These are phyloP conservation scores for Citrus trifoliata DNA, from an alignment of 345 rosid species.

Conservation along the genomic window DNA sequence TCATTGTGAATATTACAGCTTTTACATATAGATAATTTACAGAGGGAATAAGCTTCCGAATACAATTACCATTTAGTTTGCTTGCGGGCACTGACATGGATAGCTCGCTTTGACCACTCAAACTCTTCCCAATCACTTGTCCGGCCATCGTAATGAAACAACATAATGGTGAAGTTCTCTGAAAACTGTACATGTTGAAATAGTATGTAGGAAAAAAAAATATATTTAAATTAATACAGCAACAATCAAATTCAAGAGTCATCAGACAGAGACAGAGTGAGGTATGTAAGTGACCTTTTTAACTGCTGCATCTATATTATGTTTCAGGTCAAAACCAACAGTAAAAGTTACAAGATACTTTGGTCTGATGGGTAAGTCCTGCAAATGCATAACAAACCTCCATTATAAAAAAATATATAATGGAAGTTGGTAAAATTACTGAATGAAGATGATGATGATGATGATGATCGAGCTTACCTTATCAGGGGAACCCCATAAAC, in stretches of 20 bases:
- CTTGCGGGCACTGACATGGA: constrained; percentile 78
- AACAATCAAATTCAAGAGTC: background rate
- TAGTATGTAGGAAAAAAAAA: background rate
- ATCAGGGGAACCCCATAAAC: constrained; percentile 78
- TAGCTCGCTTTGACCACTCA: constrained; percentile 92
- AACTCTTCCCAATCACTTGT: constrained; percentile 84
- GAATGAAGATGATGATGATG: no score
- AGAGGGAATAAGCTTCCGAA: constrained; percentile 27
- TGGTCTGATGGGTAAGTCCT: constrained; percentile 64
- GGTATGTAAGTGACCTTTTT: constrained; percentile 52
- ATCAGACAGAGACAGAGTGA: background rate
- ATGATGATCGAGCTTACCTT: constrained; percentile 46
- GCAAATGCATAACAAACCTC: constrained; percentile 24
- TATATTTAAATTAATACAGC: background rate
- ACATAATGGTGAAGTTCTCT: constrained; percentile 75
- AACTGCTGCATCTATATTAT: constrained; percentile 75
- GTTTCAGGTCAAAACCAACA: constrained; percentile 76
- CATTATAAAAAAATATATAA: no score
- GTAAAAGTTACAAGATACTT: constrained; percentile 90
- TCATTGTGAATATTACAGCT: constrained; percentile 7
- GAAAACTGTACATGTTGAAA: constrained; percentile 58
- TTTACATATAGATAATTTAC: background rate
- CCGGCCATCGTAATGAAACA: constrained; percentile 92
- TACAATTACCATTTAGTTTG: constrained; percentile 73
- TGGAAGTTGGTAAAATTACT: no score